Evolutionary conservation across 371 early-diverging fungal species (phyloP), one percentile per base, ranked within the genome.

Genomic region (Mucor velutinosus): DNA sequence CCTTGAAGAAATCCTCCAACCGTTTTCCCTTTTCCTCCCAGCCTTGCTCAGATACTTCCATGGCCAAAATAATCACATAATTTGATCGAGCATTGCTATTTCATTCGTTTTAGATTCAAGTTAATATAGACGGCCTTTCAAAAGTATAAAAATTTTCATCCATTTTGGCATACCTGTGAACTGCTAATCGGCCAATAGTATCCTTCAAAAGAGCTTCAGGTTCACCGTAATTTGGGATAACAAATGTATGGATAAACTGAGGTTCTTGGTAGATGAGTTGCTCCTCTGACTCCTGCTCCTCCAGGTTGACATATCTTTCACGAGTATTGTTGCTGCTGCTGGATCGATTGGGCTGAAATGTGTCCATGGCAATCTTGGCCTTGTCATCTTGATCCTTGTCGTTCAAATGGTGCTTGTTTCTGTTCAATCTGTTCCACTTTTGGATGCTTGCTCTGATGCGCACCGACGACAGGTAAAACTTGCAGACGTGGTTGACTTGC

Each of bases 1-100:
- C 82, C 19, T 75, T 75, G 77, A 89, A 93, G 47, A 65, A 69
- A 15, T 71, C 68, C 53, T 80, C 63, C 7, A 93, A 70, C 11
- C 73, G 66, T 35, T 75, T 74, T n/a, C 90, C 92, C 74, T 92
- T 93, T 43, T 71, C 71, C 60, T 76, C 82, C 67, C 77, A 69
- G 8, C 84, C 90, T 25, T 49, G 23, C 75, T 93, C 94, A 15
- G 86, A 77, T 21, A 82, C 87, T 71, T 93, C 94, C 94, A 93
- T 93, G n/a, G 92, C 94, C 35, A 91, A 76, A 57, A 89, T 77
- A 30, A 91, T 81, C 60, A 83, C 76, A 71, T 85, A 87, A 65
- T 78, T 66, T 4, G 74, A 76, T 15, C 63, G 69, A 30, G 84
- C 81, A 67, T 79, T 68, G 60, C 83, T 82, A 55, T 33, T 33